Evolutionary conservation across 768 basidiomycete species (phyloP).

Genomic region (Serendipita sp.): DNA sequence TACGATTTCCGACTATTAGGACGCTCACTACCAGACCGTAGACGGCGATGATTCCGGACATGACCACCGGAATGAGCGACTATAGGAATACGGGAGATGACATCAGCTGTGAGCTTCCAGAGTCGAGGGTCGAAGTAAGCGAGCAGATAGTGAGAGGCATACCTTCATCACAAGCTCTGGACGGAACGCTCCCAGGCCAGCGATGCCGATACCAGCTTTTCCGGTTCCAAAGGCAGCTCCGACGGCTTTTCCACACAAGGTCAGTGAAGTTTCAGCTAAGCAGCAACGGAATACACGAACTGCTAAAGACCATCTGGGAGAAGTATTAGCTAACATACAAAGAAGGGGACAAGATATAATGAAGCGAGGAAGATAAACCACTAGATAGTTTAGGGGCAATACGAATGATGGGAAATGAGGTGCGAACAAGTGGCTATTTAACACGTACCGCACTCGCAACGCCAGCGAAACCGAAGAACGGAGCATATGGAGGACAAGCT

Average conservation of each 20-base stretch:
- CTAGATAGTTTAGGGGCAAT: not conserved
- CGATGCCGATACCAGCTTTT: conserved; percentile 93
- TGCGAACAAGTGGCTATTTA: not conserved
- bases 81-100: not conserved
- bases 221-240: conserved; percentile 95
- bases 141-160: conserved; percentile 13
- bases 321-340: not conserved
- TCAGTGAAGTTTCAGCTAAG: not conserved
- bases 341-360: not conserved
- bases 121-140: not conserved
- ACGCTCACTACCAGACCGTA: conserved; percentile 95
- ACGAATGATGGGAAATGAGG: not conserved
- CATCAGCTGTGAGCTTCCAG: not conserved
- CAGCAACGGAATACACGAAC: not conserved
- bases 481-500: conserved; percentile 85
- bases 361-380: not conserved
- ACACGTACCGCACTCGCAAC: conserved; percentile 76
- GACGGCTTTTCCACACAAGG: conserved; percentile 39
- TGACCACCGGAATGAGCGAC: conserved; percentile 90
- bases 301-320: conserved; percentile 5
- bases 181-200: conserved; percentile 82
- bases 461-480: conserved; percentile 96
- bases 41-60: conserved; percentile 97
- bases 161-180: conserved; percentile 99
- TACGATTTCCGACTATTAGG: conserved; percentile 60